Conservation (phyloP, 2,329 filamentous ascomycete genomes). For the Emericellopsis cladophorae region DNA sequence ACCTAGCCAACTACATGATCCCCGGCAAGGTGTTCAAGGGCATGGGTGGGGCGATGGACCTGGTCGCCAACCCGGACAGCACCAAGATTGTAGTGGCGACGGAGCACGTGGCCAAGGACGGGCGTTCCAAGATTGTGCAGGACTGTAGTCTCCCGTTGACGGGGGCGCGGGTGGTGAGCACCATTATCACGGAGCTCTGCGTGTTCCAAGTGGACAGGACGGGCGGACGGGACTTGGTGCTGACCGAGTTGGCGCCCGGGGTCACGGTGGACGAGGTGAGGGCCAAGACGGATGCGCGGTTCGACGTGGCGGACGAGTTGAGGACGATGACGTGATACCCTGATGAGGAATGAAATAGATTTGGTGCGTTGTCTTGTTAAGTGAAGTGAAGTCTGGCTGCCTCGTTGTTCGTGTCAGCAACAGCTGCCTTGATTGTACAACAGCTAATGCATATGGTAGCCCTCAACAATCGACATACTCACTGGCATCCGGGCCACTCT, state of each 20-base stretch:
- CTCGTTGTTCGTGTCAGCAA: no score
- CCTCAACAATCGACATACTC: no score
- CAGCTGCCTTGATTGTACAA: no score
- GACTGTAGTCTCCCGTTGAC: slow-evolving; percentile 53
- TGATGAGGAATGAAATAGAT: no score
- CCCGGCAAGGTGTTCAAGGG: slow-evolving; percentile 81
- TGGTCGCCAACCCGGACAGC: slow-evolving; percentile 56
- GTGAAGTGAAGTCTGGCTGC: no score
- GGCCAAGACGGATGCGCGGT: slow-evolving; percentile 51
- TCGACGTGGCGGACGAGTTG: no score
- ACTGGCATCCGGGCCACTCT: no score
- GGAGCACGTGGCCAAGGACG: slow-evolving; percentile 58
- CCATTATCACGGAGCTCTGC: slow-evolving; percentile 61
- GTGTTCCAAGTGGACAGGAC: slow-evolving; percentile 59
- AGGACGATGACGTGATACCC: no score
- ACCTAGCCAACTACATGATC: slow-evolving; percentile 84
- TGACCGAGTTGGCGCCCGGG: slow-evolving; percentile 60
- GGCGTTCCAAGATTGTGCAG: slow-evolving; percentile 56
- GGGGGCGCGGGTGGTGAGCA: slow-evolving; percentile 54
- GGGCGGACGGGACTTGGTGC: slow-evolving; percentile 38
- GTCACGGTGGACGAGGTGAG: slow-evolving; percentile 55
- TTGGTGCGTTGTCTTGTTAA: no score
- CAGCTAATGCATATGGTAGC: no score
- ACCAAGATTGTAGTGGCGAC: slow-evolving; percentile 64
- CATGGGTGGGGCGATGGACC: slow-evolving; percentile 70